Percentiles rank a stretch among this genome's conserved stretches.
phyloP scores from a whole-genome alignment of 2,329 filamentous ascomycete genomes.

The Ophiosphaerella herpotricha region DNA sequence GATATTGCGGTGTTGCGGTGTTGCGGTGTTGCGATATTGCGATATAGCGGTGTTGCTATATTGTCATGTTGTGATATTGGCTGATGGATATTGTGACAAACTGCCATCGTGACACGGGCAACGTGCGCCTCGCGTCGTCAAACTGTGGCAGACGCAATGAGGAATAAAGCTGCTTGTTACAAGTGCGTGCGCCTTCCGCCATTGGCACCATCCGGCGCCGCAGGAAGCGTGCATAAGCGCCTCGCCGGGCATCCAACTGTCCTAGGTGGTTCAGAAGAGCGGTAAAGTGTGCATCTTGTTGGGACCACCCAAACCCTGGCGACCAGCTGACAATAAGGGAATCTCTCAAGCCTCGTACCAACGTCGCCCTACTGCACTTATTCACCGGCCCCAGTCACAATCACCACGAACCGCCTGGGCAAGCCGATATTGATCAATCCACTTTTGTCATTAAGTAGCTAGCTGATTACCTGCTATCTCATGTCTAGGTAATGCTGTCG shows the following conservation, averaged over 20 bases:
- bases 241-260: slow-evolving; percentile 25
- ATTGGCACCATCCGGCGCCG: slow-evolving; percentile 34
- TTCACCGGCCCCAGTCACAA: slow-evolving; percentile 20
- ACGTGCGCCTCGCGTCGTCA: slow-evolving; percentile 6
- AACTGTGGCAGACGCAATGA: slow-evolving; percentile 24
- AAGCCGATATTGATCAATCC: slow-evolving; percentile 22
- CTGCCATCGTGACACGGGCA: slow-evolving; percentile 28
- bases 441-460: slow-evolving; percentile 45
- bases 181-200: slow-evolving; percentile 22
- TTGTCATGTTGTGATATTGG: slow-evolving; percentile 1
- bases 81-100: slow-evolving; percentile 16
- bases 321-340: slow-evolving; percentile 21
- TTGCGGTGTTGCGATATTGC: too few relatives aligned
- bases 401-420: slow-evolving; percentile 5
- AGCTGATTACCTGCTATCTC: slow-evolving; percentile 37
- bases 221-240: slow-evolving; percentile 46
- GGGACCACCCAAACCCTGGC: slow-evolving; percentile 23
- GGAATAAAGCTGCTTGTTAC: slow-evolving; percentile 13
- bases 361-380: slow-evolving; percentile 11
- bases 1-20: too few relatives aligned
- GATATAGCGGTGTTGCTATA: too few relatives aligned
- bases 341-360: slow-evolving; percentile 11
- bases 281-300: slow-evolving; percentile 45
- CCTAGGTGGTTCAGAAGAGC: slow-evolving; percentile 45
- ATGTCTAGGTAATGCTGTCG: slow-evolving; percentile 33